Base-by-base conservation (phyloP, 2,329 filamentous ascomycete genomes). In the Chalaropsis ovoidea region DNA sequence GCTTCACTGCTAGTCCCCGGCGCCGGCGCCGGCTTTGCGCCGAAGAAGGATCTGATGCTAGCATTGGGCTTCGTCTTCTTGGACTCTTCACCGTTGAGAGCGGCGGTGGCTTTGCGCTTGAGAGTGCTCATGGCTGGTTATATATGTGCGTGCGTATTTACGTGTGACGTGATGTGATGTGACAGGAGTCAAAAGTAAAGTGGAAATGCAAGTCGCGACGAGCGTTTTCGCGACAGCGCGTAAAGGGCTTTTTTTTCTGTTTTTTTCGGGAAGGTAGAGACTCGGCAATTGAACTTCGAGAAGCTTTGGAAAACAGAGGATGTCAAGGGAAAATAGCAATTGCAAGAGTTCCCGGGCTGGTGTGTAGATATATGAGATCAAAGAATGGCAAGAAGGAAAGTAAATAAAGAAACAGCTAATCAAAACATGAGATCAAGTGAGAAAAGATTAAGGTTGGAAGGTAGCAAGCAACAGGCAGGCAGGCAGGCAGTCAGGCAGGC, bases 1-100 rank as follows among this genome's bases (percentile, higher is more conserved):
- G 64, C 70, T 24, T 72, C 71, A 7, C 24, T 61, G 70, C 72
- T 75, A 64, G 1, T 24, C 10, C 11, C 19, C 24, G 71, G 72
- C 19, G 72, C 72, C 11, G 73, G 70, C 17, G 77, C 71, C 73
- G 87, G 89, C 5, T 90, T 86, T 19, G 83, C 79, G 15, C 85
- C 83, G 72, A 99, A 97, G 80, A 97, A 97, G 17, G 90, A 89
- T 35, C 87, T 92, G 72, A 99, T 95, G 77, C 81, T 91, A 68
- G 81, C 84, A 72, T 94, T 87, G 64, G 82, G 79, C 75, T 87
- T 90, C 67, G 85, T 73, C 74, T 91, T 92, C 75, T 92, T 92
- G 58, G 79, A 72, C 54, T 86, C 84, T 0, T 74, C 69, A 35
- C 74, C 75, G 11, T 76, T 72, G 5, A 75, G 70, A 24, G 79